Base-by-base conservation (phyloP, 2,329 filamentous ascomycete genomes). In the Gyromitra esculenta region DNA sequence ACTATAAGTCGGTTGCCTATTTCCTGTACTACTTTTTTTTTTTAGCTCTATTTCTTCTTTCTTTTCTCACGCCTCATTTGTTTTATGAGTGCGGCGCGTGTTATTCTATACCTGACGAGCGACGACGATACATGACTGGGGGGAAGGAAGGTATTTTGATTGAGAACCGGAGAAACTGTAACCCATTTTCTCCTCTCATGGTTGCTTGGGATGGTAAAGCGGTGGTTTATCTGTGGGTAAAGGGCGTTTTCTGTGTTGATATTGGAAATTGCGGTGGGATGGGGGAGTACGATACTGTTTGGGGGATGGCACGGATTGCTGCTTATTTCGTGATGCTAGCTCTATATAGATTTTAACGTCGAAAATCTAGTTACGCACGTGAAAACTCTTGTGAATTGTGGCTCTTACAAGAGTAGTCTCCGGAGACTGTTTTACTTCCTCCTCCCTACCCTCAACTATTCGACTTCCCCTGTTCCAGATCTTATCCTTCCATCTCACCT, bases 41-140 rank as follows among this genome's bases (percentile, higher is more conserved):
- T 39, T 57, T 35, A 56, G 45, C n/a, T 45, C 18, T 45, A 50
- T 64, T 48, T 21, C 37, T 60, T 48, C 56, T 67, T 52, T 21
- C 11, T 56, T 54, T 59, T 8, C 48, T 41, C 25, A 31, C 18
- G 5, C 54, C 54, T 25, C 7, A 31, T 35, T 37, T 43, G 7
- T 56, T 18, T 43, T 35, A 25, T 18, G 21, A 39, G 31, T 59
- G n/a, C 15, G 41, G 45, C 39, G 52, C 39, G 35, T 50, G 60
- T 52, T 50, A 13, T 68, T 68, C 41, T 75, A 75, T 71, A 63
- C 37, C 39, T 70, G 39, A 64, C 48, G 72, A 70, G 65, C 45
- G 65, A 57, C 45, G 65, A 70, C 64, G 65, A 62, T 57, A 64
- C 57, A 63, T 63, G 65, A 57, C 59, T 25, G 43, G 60, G 45